These are phyloP conservation scores for Phtheirospermum japonicum DNA, from an alignment of 257 asterid genomes.

Conservation along the genomic window DNA sequence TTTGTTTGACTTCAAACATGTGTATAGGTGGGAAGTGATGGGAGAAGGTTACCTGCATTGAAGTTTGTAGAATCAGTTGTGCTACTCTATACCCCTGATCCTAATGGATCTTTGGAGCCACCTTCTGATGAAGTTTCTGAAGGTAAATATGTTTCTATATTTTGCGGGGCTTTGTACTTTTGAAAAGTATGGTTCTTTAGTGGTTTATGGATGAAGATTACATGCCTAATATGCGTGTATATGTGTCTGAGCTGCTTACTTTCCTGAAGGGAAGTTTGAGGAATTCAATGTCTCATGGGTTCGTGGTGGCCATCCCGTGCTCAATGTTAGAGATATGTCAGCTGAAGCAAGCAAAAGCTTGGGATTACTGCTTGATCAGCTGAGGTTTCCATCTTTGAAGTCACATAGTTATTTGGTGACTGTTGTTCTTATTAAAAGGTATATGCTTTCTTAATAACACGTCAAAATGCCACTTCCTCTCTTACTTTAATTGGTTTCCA, in stretches of 20 bases:
- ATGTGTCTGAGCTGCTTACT: slow-evolving; percentile 16
- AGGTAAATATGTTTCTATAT: slow-evolving; percentile 47
- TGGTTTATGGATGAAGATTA: slow-evolving; percentile 17
- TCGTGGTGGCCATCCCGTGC: slow-evolving; percentile 93
- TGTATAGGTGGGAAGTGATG: slow-evolving; percentile 76
- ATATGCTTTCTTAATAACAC: slow-evolving; percentile 20
- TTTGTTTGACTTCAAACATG: slow-evolving; percentile 35
- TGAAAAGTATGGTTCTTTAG: slow-evolving; percentile 13
- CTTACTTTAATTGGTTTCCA: slow-evolving; percentile 20
- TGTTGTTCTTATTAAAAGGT: slow-evolving; percentile 85
- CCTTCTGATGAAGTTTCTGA: slow-evolving; percentile 59
- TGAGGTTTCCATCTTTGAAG: slow-evolving; percentile 78
- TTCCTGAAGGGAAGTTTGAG: slow-evolving; percentile 53
- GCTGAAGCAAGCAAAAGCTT: slow-evolving; percentile 82
- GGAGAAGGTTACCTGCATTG: slow-evolving; percentile 86
- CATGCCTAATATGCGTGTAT: slow-evolving; percentile 9
- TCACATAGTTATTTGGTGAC: slow-evolving; percentile 72
- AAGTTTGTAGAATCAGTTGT: slow-evolving; percentile 86
- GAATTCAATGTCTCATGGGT: slow-evolving; percentile 89
- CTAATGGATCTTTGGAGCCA: slow-evolving; percentile 75
- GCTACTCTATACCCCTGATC: slow-evolving; percentile 91
- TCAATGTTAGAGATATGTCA: slow-evolving; percentile 83
- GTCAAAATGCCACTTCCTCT: background rate
- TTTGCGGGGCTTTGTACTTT: background rate
- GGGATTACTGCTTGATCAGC: slow-evolving; percentile 83